Evolutionary conservation across 805 yeast genomes (phyloP).

Genomic region (Starmerella sp.): DNA sequence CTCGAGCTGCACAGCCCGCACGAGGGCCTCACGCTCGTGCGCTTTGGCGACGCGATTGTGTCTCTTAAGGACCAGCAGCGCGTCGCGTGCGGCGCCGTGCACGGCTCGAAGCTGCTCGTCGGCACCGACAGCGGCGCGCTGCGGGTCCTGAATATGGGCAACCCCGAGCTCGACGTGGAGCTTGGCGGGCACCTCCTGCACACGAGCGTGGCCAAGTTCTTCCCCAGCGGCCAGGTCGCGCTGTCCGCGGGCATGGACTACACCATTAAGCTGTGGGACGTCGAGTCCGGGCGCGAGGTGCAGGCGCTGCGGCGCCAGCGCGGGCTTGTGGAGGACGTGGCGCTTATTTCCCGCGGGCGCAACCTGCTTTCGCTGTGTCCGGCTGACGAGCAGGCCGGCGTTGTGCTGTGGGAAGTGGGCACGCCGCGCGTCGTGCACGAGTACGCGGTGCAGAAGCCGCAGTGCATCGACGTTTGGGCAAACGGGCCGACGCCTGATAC

Average conservation of each 20-base stretch:
- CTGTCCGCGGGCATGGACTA: conserved; percentile 51
- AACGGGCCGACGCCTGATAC: neutral
- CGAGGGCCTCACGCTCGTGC: neutral
- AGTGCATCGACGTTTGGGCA: conserved; percentile 2
- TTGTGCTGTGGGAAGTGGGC: conserved; percentile 63
- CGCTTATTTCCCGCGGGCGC: conserved; percentile 52
- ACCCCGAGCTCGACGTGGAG: conserved; percentile 16
- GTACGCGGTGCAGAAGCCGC: conserved; percentile 31
- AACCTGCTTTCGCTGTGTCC: conserved; percentile 46
- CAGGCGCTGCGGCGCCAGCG: conserved; percentile 44
- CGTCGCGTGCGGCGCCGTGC: conserved; percentile 11
- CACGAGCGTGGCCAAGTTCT: conserved; percentile 37
- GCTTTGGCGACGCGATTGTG: conserved; percentile 1
- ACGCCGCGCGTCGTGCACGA: conserved; percentile 37
- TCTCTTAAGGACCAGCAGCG: conserved; percentile 1
- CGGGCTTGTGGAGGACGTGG: conserved; percentile 38
- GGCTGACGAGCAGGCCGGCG: conserved; percentile 35
- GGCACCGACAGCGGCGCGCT: conserved; percentile 13
- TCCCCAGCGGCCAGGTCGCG: conserved; percentile 56
- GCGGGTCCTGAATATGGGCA: neutral
- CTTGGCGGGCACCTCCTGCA: conserved; percentile 43
- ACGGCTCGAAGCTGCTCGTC: conserved; percentile 2
- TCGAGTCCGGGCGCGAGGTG: conserved; percentile 37
- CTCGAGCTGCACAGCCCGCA: conserved; percentile 15
- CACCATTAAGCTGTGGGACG: conserved; percentile 52